These are phyloP conservation scores for Mycena indigotica DNA, from an alignment of 768 basidiomycete species.

Conservation along the genomic window DNA sequence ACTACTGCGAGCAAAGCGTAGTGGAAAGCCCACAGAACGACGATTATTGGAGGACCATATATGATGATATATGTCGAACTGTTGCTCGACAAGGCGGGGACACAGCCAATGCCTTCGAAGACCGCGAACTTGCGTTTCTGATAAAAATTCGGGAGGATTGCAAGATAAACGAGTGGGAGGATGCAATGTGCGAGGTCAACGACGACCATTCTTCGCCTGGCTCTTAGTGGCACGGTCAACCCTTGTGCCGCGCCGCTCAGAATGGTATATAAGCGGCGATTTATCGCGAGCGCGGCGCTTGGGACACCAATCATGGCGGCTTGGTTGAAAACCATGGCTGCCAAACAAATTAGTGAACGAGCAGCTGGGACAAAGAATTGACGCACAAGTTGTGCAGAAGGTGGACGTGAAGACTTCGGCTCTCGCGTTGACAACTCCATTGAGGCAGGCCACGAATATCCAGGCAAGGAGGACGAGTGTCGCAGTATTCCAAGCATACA, in stretches of 20 bases:
- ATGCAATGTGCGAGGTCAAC: not conserved
- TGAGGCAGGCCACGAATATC: not conserved
- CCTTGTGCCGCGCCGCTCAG: not conserved
- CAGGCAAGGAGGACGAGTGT: not conserved
- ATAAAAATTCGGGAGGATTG: not conserved
- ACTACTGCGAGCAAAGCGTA: not conserved
- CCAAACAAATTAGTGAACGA: not conserved
- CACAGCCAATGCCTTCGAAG: not conserved
- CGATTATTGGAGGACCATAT: not conserved
- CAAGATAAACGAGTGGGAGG: not conserved
- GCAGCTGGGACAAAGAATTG: not conserved
- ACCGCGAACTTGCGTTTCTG: not conserved
- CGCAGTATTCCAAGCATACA: not conserved
- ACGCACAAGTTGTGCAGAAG: not conserved
- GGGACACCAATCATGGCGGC: not conserved
- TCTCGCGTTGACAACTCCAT: not conserved
- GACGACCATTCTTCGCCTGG: not conserved
- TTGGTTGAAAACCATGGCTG: not conserved
- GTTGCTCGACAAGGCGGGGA: not conserved
- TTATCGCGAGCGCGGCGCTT: not conserved
- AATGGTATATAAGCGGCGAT: not conserved
- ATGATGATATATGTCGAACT: not conserved
- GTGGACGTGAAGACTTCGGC: not conserved
- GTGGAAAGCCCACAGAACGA: not conserved
- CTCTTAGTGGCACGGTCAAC: not conserved